Evolutionary conservation across 2,329 filamentous ascomycete species (phyloP).

Genomic region (Diaporthe helianthi): DNA sequence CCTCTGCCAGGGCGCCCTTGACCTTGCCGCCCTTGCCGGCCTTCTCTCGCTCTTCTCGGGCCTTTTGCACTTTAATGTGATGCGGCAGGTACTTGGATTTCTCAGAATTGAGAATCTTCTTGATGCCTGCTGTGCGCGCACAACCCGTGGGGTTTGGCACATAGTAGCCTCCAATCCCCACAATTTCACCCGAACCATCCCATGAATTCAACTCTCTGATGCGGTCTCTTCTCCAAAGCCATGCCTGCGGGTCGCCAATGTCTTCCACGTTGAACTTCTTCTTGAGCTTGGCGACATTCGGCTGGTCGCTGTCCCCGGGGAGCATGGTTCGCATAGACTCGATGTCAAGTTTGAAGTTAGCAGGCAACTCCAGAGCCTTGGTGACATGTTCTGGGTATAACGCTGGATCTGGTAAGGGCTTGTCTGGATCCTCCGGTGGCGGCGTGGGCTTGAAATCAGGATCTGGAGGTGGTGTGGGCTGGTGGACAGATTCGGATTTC

Average conservation of each 20-base stretch:
- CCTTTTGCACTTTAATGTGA: slow-evolving; percentile 94
- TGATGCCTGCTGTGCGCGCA: slow-evolving; percentile 90
- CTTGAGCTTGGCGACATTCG: slow-evolving; percentile 56
- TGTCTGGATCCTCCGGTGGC: slow-evolving; percentile 42
- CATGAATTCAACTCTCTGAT: slow-evolving; percentile 62
- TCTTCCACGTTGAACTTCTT: slow-evolving; percentile 54
- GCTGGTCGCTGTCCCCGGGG: slow-evolving; percentile 53
- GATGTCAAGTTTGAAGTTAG: slow-evolving; percentile 54
- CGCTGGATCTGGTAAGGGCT: slow-evolving; percentile 49
- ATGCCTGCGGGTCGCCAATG: slow-evolving; percentile 59
- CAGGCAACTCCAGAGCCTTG: slow-evolving; percentile 54
- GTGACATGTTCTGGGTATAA: slow-evolving; percentile 58
- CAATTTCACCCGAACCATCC: slow-evolving; percentile 41
- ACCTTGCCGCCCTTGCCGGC: slow-evolving; percentile 69
- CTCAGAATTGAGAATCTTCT: slow-evolving; percentile 95
- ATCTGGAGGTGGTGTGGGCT: slow-evolving; percentile 40
- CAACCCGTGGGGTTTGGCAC: slow-evolving; percentile 85
- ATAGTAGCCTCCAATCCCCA: slow-evolving; percentile 71
- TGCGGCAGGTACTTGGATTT: slow-evolving; percentile 98
- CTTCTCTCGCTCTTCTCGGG: slow-evolving; percentile 87
- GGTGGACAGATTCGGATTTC: slow-evolving; percentile 44
- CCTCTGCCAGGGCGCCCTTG: slow-evolving; percentile 64
- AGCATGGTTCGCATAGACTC: slow-evolving; percentile 52
- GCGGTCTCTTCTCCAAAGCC: slow-evolving; percentile 64
- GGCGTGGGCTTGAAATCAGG: slow-evolving; percentile 46